A percentile compares a stretch with the other conserved stretches of the same genome.
Conservation (phyloP, 306 rosid species). For the Notholithocarpus densiflorus region DNA sequence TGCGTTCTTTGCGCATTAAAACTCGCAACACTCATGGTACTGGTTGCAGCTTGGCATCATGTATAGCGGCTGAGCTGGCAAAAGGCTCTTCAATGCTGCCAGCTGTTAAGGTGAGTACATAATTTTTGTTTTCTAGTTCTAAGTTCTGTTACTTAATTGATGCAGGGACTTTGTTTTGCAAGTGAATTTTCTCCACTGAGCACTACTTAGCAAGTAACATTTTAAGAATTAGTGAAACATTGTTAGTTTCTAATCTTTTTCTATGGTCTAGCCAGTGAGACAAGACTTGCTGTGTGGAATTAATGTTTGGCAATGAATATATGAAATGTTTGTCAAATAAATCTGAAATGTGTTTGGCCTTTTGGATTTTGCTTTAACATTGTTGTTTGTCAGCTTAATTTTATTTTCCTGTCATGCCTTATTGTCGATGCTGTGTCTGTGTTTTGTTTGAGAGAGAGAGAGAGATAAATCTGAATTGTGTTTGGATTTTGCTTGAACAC, state of each 20-base stretch:
- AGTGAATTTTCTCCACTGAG: neutral
- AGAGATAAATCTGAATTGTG: neutral
- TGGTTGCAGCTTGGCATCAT: conserved; percentile 94
- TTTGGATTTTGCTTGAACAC: conserved; percentile 1
- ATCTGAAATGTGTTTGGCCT: neutral
- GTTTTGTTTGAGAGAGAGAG: neutral
- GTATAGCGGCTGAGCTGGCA: conserved; percentile 93
- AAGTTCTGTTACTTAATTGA: neutral
- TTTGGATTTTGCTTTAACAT: neutral
- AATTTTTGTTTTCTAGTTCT: conserved; percentile 18
- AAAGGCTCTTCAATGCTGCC: conserved; percentile 79
- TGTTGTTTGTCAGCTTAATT: neutral
- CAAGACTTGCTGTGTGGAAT: neutral
- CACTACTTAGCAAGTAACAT: neutral
- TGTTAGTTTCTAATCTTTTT: neutral
- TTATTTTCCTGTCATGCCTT: neutral
- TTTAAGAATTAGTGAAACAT: neutral
- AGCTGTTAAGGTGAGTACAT: conserved; percentile 61
- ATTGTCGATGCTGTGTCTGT: neutral
- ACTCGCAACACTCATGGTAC: conserved; percentile 89
- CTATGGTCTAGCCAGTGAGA: neutral
- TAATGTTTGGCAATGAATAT: neutral
- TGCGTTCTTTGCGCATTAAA: conserved; percentile 54
- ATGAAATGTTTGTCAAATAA: neutral
- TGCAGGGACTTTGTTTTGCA: neutral